Base-by-base conservation (phyloP, 2,329 filamentous ascomycete genomes). In the Diaporthe amygdali region DNA sequence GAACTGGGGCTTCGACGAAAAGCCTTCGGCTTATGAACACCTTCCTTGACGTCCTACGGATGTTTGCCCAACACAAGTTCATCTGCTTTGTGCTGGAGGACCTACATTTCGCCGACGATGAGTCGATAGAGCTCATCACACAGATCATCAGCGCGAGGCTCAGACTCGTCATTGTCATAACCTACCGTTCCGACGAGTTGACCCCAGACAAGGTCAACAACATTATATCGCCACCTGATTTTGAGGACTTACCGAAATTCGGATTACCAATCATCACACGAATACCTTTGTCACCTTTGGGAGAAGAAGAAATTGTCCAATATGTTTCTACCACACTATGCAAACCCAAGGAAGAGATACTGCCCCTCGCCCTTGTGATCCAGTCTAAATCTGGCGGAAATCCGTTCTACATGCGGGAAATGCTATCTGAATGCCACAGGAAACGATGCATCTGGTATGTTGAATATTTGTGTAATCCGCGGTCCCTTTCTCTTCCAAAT, bases 21-120 rank as follows among this genome's bases (percentile, higher is more conserved):
- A 89, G 86, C 2, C 92, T 94, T 74, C 91, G 94, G 15, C 88
- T 97, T 69, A 93, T 96, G 87, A 96, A 95, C 77, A 95, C 94
- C 1, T 96, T 97, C 76, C 84, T 97, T 55, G 95, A 98, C 75
- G 92, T 97, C 12, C 81, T 98, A 64, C 90, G 94, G 66, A 89
- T 97, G 51, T 91, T 98, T 69, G 93, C 94, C 0, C 87, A 91
- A 25, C 91, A 95, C 79, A 96, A 95, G 76, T 91, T 97, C 76
- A 95, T 97, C 68, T 97, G 94, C 77, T 91, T 97, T 76, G 95
- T 92, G 76, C 83, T 98, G 34, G 96, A 98, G 77, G 96, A 98
- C 80, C 83, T 98, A 39, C 95, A 98, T 76, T 96, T 94, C 80
- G 94, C 95, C 8, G 96, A 98, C 78, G 90, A 93, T 32, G 96